Conservation (phyloP, 208 protist species). For the Crithidia thermophila region DNA sequence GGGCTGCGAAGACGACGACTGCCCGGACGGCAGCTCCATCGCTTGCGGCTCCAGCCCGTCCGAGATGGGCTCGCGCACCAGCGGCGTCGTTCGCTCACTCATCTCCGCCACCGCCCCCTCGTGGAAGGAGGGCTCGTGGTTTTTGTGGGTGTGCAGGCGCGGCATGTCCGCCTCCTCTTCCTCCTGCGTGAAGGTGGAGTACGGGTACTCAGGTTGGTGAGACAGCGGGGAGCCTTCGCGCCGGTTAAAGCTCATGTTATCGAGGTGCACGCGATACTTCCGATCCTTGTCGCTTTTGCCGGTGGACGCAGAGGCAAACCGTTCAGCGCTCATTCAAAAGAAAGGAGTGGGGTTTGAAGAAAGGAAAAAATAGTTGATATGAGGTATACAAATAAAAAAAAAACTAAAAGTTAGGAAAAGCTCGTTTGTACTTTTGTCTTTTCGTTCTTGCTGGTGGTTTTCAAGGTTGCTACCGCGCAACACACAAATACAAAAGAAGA, state of each 20-base stretch:
- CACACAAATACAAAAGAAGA: neutral
- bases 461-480: no score
- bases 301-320: neutral
- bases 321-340: neutral
- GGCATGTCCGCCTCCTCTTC: conserved; percentile 8
- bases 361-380: neutral
- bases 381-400: conserved; percentile 7
- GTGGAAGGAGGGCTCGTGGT: conserved; percentile 1
- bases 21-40: neutral
- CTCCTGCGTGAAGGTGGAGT: neutral
- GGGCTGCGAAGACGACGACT: conserved; percentile 1
- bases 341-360: neutral
- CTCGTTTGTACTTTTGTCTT: neutral
- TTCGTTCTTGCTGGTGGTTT: no score
- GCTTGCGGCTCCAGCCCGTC: neutral
- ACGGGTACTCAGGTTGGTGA: neutral
- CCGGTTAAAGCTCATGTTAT: neutral
- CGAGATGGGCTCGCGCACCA: neutral
- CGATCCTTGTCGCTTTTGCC: no score
- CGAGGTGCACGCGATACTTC: conserved; percentile 3
- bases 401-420: neutral
- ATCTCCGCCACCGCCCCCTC: neutral
- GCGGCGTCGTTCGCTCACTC: neutral
- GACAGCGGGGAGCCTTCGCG: neutral
- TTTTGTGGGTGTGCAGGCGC: no score